Evolutionary conservation across 352 stramenopile genomes (phyloP).

Genomic region (Aphanomyces euteiches): DNA sequence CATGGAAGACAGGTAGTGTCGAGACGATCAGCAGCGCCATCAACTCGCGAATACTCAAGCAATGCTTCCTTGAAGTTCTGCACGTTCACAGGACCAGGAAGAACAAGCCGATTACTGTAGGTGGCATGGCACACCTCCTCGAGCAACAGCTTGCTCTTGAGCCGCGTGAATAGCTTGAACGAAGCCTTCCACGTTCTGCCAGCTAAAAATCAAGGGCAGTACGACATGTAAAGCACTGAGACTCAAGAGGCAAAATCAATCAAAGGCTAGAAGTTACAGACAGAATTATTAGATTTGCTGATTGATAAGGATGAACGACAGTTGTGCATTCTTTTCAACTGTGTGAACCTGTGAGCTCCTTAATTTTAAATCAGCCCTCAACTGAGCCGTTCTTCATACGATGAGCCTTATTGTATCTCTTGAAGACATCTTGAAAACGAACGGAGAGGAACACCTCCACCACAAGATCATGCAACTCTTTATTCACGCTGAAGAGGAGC

Average conservation of each 20-base stretch:
- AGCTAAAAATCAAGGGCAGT: no score
- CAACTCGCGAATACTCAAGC: not conserved
- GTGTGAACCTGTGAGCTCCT: no score
- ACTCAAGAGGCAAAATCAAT: no score
- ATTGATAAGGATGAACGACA: no score
- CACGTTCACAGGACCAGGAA: no score
- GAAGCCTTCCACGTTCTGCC: not conserved
- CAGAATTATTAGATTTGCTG: no score
- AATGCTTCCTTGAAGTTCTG: not conserved
- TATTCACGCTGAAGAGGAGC: slow-evolving; percentile 31
- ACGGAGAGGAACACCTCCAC: slow-evolving; percentile 34
- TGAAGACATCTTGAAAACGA: slow-evolving; percentile 32
- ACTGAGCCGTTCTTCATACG: not conserved
- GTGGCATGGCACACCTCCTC: not conserved
- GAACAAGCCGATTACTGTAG: not conserved
- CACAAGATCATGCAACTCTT: slow-evolving; percentile 32
- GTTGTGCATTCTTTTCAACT: no score
- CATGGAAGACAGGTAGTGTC: slow-evolving; percentile 5
- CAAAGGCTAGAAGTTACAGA: no score
- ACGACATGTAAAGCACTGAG: no score
- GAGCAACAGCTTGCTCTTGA: no score
- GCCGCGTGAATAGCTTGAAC: no score
- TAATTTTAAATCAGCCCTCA: no score
- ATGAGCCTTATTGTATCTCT: slow-evolving; percentile 12
- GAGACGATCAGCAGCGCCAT: not conserved